phyloP scores from a whole-genome alignment of 805 yeast genomes.

The Pichia nakasei region DNA sequence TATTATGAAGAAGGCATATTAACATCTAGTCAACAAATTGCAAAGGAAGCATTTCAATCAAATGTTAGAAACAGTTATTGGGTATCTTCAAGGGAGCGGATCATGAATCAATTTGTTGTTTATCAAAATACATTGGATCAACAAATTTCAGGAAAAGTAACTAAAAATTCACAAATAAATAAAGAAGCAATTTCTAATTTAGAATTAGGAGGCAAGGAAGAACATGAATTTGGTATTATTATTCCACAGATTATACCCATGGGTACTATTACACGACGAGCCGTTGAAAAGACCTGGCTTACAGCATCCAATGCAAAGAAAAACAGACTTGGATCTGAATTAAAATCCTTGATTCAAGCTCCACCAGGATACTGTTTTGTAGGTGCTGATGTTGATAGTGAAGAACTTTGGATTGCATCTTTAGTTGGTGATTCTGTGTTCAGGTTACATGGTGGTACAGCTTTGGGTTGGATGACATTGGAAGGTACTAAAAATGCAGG shows the following conservation, averaged over 20 bases:
- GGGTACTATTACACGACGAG: constrained; percentile 96
- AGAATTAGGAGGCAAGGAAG: neutral
- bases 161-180: no score
- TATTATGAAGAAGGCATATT: constrained; percentile 68
- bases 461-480: constrained; percentile 98
- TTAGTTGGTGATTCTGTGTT: constrained; percentile 87
- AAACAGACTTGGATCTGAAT: constrained; percentile 83
- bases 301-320: constrained; percentile 93
- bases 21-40: constrained; percentile 62
- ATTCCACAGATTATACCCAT: constrained; percentile 78
- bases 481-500: constrained; percentile 91
- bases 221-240: constrained; percentile 52
- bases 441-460: constrained; percentile 88
- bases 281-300: constrained; percentile 95
- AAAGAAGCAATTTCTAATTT: no score
- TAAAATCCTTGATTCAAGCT: constrained; percentile 77
- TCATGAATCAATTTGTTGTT: constrained; percentile 78
- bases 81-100: constrained; percentile 84
- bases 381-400: constrained; percentile 99
- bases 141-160: neutral
- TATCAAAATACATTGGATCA: constrained; percentile 17
- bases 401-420: constrained; percentile 97
- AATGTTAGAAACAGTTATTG: constrained; percentile 83
- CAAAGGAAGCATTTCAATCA: constrained; percentile 68
- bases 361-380: constrained; percentile 87